phyloP scores from a whole-genome alignment of 176 grass and related monocot genomes.

The Tillandsia leiboldiana region DNA sequence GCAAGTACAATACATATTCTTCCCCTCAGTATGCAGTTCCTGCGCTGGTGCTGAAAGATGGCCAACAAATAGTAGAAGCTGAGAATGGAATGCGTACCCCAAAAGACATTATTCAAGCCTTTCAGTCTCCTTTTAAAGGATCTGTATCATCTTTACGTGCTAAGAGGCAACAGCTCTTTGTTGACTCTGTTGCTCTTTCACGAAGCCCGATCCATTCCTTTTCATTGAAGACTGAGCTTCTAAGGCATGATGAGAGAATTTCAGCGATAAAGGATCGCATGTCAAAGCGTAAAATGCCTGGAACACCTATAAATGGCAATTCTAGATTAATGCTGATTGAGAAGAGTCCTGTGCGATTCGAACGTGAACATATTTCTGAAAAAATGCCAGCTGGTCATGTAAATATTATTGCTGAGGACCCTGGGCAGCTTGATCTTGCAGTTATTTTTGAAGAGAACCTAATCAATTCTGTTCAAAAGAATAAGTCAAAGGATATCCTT shows the following conservation, averaged over 20 bases:
- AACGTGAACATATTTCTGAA: slow-evolving; percentile 11
- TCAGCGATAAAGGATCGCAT: slow-evolving; percentile 33
- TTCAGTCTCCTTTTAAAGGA: slow-evolving; percentile 20
- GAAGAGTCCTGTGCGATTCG: slow-evolving; percentile 25
- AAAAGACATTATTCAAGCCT: slow-evolving; percentile 17
- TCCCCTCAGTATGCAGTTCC: slow-evolving; percentile 14
- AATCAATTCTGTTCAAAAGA: slow-evolving; percentile 4
- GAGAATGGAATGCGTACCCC: slow-evolving; percentile 36
- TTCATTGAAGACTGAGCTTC: slow-evolving; percentile 35
- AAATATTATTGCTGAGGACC: neutral
- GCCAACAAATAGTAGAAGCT: slow-evolving; percentile 22
- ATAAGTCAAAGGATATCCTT: neutral
- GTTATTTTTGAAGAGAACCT: neutral
- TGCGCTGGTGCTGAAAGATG: slow-evolving; percentile 10
- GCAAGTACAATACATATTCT: slow-evolving; percentile 16
- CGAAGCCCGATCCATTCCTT: neutral
- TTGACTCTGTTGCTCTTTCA: slow-evolving; percentile 21
- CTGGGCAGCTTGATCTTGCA: neutral
- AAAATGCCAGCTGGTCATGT: slow-evolving; percentile 12
- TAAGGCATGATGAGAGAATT: slow-evolving; percentile 43
- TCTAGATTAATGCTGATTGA: neutral
- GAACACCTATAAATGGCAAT: slow-evolving; percentile 26
- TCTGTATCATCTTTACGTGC: slow-evolving; percentile 47
- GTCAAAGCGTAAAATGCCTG: slow-evolving; percentile 24
- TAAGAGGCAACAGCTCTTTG: slow-evolving; percentile 37